phyloP scores from a whole-genome alignment of 306 rosid species.

The Oemleria cerasiformis region DNA sequence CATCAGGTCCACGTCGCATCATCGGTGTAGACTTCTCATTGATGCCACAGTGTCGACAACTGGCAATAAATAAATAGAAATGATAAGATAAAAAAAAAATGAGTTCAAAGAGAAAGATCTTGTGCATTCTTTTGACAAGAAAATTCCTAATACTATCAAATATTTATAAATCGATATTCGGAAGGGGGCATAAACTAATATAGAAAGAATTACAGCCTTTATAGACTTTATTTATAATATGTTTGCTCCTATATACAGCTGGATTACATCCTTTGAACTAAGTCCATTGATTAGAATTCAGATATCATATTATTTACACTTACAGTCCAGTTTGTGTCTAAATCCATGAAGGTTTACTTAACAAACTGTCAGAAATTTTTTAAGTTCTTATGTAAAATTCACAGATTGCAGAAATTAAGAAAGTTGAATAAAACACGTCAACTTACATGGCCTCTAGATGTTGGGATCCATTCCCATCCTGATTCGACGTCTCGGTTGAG shows the following conservation, averaged over 20 bases:
- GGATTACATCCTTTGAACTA: no score
- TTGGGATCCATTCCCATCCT: slow-evolving; percentile 57
- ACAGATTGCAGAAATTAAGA: not conserved
- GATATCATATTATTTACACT: no score
- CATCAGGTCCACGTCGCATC: slow-evolving; percentile 88
- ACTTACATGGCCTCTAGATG: slow-evolving; percentile 70
- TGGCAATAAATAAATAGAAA: slow-evolving; percentile 29
- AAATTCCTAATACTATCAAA: not conserved
- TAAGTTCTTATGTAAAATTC: not conserved
- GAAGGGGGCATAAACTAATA: not conserved
- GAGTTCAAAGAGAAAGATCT: slow-evolving; percentile 2
- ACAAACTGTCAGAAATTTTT: not conserved
- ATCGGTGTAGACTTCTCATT: slow-evolving; percentile 69
- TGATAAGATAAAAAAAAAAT: slow-evolving; percentile 1
- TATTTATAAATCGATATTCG: not conserved
- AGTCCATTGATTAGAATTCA: no score
- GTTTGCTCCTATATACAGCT: no score
- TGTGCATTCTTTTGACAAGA: not conserved
- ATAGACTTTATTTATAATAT: no score
- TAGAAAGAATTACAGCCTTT: no score
- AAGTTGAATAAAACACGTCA: slow-evolving; percentile 11
- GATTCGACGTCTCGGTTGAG: slow-evolving; percentile 41
- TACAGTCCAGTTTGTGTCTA: not conserved
- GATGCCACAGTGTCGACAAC: slow-evolving; percentile 76
- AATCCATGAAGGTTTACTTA: not conserved